These are phyloP conservation scores for Polyrhizophydium stewartii DNA, from an alignment of 371 early-diverging fungal genomes.

Conservation along the genomic window DNA sequence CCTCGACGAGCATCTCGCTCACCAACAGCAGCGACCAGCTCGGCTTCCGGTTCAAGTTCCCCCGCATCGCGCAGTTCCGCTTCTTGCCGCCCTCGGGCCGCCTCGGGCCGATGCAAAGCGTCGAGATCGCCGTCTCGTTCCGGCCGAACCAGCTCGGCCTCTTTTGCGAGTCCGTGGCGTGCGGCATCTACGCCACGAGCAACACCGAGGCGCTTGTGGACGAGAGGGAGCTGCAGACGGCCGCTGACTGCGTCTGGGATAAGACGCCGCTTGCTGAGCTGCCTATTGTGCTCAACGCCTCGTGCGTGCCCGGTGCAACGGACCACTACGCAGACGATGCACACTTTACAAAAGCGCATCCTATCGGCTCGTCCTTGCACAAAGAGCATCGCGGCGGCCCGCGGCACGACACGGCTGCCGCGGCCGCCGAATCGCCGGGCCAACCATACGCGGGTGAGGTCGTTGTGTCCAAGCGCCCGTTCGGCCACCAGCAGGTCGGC, in stretches of 20 bases:
- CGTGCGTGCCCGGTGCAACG: background rate
- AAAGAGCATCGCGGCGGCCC: too few relatives aligned
- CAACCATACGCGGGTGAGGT: too few relatives aligned
- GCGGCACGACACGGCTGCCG: too few relatives aligned
- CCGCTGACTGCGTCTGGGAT: background rate
- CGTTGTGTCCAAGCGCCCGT: too few relatives aligned
- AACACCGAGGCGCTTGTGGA: background rate
- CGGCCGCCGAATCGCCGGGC: too few relatives aligned
- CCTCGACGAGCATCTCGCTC: conserved; percentile 2
- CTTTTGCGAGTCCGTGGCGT: conserved; percentile 19
- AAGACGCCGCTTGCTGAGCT: background rate
- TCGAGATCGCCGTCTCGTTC: conserved; percentile 20
- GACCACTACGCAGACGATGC: too few relatives aligned
- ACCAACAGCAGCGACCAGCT: conserved; percentile 22
- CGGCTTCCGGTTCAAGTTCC: conserved; percentile 21
- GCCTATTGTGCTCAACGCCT: background rate
- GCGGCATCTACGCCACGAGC: conserved; percentile 15
- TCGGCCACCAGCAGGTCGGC: too few relatives aligned
- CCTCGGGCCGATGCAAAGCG: conserved; percentile 16
- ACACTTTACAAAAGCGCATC: too few relatives aligned
- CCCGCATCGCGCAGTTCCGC: conserved; percentile 30
- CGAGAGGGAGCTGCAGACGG: too few relatives aligned
- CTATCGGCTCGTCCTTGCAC: too few relatives aligned
- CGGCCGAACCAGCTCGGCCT: conserved; percentile 38
- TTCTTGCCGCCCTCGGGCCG: conserved; percentile 19